phyloP scores from a whole-genome alignment of 352 stramenopile genomes.

The Globisporangium spinosum region DNA sequence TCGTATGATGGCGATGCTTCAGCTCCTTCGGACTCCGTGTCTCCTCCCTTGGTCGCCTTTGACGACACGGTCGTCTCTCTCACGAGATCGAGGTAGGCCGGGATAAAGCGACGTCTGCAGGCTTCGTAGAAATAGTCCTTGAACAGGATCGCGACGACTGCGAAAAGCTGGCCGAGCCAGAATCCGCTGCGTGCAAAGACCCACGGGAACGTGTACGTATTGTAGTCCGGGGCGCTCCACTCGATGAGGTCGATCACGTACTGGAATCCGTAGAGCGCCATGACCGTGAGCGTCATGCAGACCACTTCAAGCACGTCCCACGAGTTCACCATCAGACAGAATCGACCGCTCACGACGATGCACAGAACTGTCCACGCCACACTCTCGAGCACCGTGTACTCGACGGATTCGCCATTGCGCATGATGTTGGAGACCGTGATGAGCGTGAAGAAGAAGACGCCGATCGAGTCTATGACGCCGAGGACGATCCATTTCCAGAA shows the following conservation, averaged over 20 bases:
- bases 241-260: constrained; percentile 65
- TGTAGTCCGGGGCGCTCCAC: constrained; percentile 47
- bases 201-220: constrained; percentile 80
- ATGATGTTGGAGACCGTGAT: constrained; percentile 52
- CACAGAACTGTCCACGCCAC: constrained; percentile 76
- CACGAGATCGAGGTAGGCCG: constrained; percentile 71
- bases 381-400: constrained; percentile 60
- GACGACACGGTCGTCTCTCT: constrained; percentile 39
- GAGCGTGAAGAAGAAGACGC: constrained; percentile 64
- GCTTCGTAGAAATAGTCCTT: constrained; percentile 78
- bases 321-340: constrained; percentile 78
- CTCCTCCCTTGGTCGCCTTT: constrained; percentile 7
- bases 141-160: constrained; percentile 50
- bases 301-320: constrained; percentile 64
- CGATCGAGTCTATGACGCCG: constrained; percentile 73
- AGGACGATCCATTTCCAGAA: constrained; percentile 87
- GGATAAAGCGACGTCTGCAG: constrained; percentile 56
- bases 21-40: background rate
- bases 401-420: constrained; percentile 46
- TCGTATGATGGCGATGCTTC: constrained; percentile 10
- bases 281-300: constrained; percentile 54
- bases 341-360: constrained; percentile 71
- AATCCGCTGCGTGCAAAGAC: constrained; percentile 60
- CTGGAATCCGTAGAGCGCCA: constrained; percentile 60
- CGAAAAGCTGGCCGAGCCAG: constrained; percentile 76